Conservation (phyloP, 129 eudicot genomes). For the Pseudognaphalium luteoalbum region DNA sequence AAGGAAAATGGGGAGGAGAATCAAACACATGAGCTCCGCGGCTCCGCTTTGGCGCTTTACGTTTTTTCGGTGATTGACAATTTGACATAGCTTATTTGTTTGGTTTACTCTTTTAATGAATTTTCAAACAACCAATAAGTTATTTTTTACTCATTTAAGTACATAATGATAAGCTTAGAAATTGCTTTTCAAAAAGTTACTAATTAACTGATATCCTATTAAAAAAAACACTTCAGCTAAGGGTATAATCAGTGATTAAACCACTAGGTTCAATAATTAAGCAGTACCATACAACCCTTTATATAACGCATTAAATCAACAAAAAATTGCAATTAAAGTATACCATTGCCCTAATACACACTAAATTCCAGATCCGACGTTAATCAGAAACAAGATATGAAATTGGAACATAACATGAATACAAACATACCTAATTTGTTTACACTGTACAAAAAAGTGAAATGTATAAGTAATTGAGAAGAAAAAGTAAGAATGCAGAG, state of each 20-base stretch:
- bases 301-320: constrained; percentile 4
- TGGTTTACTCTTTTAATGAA: too few species aligned
- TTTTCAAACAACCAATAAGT: not conserved
- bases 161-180: not conserved
- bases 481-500: constrained; percentile 3
- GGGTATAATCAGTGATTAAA: not conserved
- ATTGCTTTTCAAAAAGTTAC: not conserved
- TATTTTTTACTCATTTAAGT: not conserved
- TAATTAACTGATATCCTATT: not conserved
- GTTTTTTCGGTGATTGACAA: not conserved
- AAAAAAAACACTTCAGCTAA: not conserved
- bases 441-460: not conserved
- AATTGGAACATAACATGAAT: constrained; percentile 11
- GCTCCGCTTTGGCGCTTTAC: too few species aligned
- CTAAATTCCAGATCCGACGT: constrained; percentile 13
- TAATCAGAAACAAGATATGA: not conserved
- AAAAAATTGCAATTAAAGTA: not conserved
- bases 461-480: not conserved
- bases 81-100: not conserved
- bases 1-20: too few species aligned
- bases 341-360: constrained; percentile 15
- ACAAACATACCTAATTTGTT: not conserved
- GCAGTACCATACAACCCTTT: not conserved
- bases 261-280: not conserved
- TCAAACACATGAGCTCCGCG: too few species aligned